Conservation (phyloP, 371 early-diverging fungal genomes). For the Mortierella sp. region DNA sequence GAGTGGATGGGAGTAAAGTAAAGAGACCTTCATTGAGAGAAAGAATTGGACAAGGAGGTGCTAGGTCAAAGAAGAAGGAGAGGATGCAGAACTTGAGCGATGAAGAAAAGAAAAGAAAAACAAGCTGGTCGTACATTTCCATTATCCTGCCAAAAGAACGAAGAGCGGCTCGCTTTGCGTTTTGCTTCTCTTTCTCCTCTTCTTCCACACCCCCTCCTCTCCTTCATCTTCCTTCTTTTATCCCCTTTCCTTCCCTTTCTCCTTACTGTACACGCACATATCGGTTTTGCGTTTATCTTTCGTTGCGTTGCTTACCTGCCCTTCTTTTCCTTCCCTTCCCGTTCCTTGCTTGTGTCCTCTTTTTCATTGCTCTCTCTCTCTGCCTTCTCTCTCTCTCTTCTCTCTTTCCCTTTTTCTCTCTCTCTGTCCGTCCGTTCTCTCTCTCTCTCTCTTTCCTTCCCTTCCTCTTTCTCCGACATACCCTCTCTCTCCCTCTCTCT, state of each 20-base stretch:
- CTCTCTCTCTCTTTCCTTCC: constrained; percentile 12
- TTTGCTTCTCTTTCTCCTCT: neutral
- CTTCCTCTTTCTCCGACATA: constrained; percentile 10
- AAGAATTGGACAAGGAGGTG: constrained; percentile 7
- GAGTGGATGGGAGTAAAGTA: neutral
- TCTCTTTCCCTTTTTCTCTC: neutral
- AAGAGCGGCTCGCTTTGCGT: neutral
- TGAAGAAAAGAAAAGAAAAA: neutral
- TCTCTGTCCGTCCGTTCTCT: constrained; percentile 2
- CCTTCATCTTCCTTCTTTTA: neutral
- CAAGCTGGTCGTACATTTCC: neutral
- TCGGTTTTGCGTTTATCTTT: neutral
- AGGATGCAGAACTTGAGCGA: neutral
- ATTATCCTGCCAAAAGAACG: constrained; percentile 13
- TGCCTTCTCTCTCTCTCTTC: neutral
- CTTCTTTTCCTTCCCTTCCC: neutral
- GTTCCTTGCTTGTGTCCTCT: neutral
- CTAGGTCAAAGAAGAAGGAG: neutral
- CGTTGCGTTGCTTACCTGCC: neutral
- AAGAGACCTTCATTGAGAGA: neutral
- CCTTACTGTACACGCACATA: neutral
- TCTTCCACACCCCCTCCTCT: neutral
- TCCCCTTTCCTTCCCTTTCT: neutral
- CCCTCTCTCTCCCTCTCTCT: neutral
- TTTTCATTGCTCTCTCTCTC: constrained; percentile 9